Evolutionary conservation across 2,329 filamentous ascomycete species (phyloP), one percentile per base, ranked within the genome.

Genomic region (Phaeosphaeriaceae sp.): DNA sequence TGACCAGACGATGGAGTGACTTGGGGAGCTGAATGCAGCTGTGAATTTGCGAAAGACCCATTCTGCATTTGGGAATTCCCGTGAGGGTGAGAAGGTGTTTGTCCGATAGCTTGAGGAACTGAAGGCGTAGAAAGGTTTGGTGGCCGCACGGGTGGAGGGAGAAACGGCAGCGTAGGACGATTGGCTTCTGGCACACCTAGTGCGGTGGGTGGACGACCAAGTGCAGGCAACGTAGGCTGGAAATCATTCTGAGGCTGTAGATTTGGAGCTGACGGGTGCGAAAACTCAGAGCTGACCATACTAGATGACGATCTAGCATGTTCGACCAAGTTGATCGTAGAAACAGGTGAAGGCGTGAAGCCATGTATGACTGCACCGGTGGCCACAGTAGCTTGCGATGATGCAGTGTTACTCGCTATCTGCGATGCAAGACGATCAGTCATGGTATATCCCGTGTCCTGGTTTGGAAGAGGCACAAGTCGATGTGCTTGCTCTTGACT

Each of bases 381-480:
- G 31, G 13, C 7, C 31, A 27, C 25, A 27, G 4, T 27, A 9
- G 4, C 25, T 27, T 4, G 9, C 25, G 9, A 5, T 27, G 25
- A 9, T 27, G 25, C 25, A 4, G 25, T 27, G 25, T 5, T 27
- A 27, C 25, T 27, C 25, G 9, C 25, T 5, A 9, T 9, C 25
- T 27, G 25, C 9, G 25, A 27, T 9, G 25, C 25, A 27, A 27
- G 9, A 27, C 25, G 25, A 27, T 9, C 25, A 27, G 25, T 9
- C 25, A 27, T 27, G 9, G 25, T 9, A 4, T 27, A 9, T 27
- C 9, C 5, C 9, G 25, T 27, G 25, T 27, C 9, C 25, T 27
- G 25, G 25, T 52, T 54, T 11, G 67, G 9, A 2, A 59, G 17
- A 9, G 62, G 50, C 19, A 62, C 33, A 10, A 67, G 44, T 19